Conservation (phyloP, 164 flowering plant species). For the Vitis cinerea region DNA sequence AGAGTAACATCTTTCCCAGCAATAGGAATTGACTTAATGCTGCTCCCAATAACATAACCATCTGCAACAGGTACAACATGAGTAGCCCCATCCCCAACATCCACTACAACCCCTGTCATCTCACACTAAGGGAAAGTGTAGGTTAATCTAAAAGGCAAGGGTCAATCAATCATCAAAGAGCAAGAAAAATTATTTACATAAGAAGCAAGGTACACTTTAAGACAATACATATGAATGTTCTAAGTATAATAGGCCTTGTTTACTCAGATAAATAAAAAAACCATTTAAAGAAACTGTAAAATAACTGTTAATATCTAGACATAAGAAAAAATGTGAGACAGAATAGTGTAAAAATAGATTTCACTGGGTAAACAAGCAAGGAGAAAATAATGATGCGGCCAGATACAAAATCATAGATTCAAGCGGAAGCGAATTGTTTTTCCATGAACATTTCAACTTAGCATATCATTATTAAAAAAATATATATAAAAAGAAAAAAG, state of each 20-base stretch:
- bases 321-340: background rate
- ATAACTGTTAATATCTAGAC: background rate
- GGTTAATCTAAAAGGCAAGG: constrained; percentile 30
- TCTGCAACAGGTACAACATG: constrained; percentile 98
- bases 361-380: background rate
- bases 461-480: background rate
- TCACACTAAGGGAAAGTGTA: constrained; percentile 70
- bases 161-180: constrained; percentile 4
- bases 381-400: background rate
- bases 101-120: constrained; percentile 99
- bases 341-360: background rate
- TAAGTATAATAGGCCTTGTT: no score
- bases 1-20: constrained; percentile 93
- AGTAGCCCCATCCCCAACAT: constrained; percentile 95
- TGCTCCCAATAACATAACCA: constrained; percentile 98
- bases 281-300: background rate
- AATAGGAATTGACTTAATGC: constrained; percentile 90
- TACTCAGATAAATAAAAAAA: no score
- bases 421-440: background rate
- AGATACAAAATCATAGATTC: background rate
- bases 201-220: background rate
- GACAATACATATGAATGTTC: background rate
- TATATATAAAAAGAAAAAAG: background rate
- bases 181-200: background rate
- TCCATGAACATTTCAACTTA: background rate